These are phyloP conservation scores for Fusarium aywerte DNA, from an alignment of 2,329 filamentous ascomycete genomes.

Conservation along the genomic window DNA sequence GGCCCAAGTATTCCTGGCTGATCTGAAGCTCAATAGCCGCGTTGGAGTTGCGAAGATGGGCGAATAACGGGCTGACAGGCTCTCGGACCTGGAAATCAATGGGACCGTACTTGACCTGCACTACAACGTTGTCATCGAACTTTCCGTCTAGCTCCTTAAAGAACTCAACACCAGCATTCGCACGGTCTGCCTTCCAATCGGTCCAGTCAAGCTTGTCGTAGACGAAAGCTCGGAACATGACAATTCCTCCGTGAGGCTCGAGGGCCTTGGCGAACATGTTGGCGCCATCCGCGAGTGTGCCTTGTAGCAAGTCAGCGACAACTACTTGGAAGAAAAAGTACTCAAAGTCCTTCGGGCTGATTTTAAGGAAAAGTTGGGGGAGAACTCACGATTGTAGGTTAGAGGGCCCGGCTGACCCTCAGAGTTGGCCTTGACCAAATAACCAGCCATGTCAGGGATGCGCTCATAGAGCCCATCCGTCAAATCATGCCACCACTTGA, in stretches of 20 bases:
- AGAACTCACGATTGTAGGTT: constrained; percentile 66
- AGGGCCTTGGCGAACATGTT: constrained; percentile 69
- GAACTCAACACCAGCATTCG: constrained; percentile 75
- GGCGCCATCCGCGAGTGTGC: constrained; percentile 64
- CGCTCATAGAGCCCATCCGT: constrained; percentile 68
- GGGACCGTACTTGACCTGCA: constrained; percentile 79
- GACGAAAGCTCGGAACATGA: constrained; percentile 79
- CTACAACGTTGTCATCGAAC: constrained; percentile 76
- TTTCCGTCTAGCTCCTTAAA: constrained; percentile 71
- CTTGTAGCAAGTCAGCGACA: background rate
- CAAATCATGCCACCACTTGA: constrained; percentile 70
- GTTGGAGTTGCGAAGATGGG: constrained; percentile 57
- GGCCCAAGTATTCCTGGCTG: constrained; percentile 76
- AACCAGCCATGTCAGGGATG: constrained; percentile 75
- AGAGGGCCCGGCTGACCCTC: constrained; percentile 77
- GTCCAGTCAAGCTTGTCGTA: constrained; percentile 71
- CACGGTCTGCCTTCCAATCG: constrained; percentile 65
- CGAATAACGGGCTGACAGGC: constrained; percentile 72
- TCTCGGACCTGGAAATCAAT: constrained; percentile 81
- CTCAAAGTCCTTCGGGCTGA: background rate
- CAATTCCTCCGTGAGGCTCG: constrained; percentile 67
- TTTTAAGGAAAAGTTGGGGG: fast-evolving
- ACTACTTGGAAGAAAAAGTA: background rate
- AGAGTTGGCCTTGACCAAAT: constrained; percentile 76
- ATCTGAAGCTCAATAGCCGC: constrained; percentile 73